Evolutionary conservation across 2,329 filamentous ascomycete genomes (phyloP).

Genomic region (Phaeosphaeriaceae sp.): DNA sequence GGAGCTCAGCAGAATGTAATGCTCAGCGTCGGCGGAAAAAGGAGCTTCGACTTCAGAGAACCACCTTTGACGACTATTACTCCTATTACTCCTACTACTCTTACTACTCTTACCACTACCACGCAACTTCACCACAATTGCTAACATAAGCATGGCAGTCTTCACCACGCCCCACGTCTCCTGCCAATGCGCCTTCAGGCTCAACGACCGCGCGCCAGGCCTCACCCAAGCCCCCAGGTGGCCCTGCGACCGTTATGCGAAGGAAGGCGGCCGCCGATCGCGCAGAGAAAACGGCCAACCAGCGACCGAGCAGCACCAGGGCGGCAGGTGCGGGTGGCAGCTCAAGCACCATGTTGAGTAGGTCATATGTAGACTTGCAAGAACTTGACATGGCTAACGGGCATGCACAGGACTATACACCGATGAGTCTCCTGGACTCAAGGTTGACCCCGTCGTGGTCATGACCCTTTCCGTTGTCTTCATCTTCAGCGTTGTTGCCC

Average conservation of each 20-base stretch:
- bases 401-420: constrained; percentile 79
- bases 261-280: constrained; percentile 94
- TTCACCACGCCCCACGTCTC: constrained; percentile 45
- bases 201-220: constrained; percentile 76
- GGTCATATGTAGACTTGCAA: constrained; percentile 46
- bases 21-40: too few relatives aligned
- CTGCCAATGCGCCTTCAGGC: constrained; percentile 60
- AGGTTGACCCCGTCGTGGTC: constrained; percentile 97
- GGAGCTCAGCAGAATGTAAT: neutral
- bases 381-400: constrained; percentile 21
- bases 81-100: neutral
- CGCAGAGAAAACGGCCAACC: constrained; percentile 96
- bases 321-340: constrained; percentile 94
- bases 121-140: neutral
- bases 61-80: neutral
- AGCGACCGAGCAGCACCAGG: constrained; percentile 87
- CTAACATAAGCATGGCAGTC: constrained; percentile 1
- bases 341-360: constrained; percentile 98
- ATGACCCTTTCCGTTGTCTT: constrained; percentile 96
- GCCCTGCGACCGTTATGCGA: constrained; percentile 92
- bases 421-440: constrained; percentile 94
- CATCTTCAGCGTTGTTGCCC: constrained; percentile 96
- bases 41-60: neutral
- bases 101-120: neutral
- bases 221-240: constrained; percentile 88